Conservation (phyloP, 306 rosid species). For the Vicia sativa region DNA sequence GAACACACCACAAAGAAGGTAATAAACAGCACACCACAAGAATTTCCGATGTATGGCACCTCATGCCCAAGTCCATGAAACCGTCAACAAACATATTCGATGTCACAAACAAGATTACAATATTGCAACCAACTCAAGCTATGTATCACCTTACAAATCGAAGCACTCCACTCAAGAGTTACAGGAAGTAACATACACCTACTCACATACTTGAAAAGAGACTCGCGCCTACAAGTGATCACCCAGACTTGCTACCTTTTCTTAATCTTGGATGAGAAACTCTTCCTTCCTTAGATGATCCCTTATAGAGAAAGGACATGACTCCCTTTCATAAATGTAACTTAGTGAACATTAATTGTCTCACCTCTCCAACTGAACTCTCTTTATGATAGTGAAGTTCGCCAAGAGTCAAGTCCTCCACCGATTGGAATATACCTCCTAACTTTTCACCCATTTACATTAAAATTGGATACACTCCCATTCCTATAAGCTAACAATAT, state of each 20-base stretch:
- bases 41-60: background rate
- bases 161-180: background rate
- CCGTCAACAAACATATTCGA: background rate
- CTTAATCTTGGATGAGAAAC: background rate
- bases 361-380: background rate
- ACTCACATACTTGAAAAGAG: background rate
- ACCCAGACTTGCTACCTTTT: background rate
- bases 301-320: background rate
- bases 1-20: background rate
- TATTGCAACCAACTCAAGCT: background rate
- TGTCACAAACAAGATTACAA: background rate
- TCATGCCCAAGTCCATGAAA: background rate
- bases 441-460: slow-evolving; percentile 4
- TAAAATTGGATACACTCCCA: background rate
- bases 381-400: background rate
- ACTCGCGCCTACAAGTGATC: background rate
- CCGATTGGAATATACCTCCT: background rate
- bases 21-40: slow-evolving; percentile 4
- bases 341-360: slow-evolving; percentile 1
- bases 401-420: background rate
- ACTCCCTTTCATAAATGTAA: slow-evolving; percentile 1
- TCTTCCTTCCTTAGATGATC: slow-evolving; percentile 1
- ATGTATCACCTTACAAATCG: slow-evolving; percentile 7
- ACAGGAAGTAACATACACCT: background rate
- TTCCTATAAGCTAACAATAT: slow-evolving; percentile 21